Evolutionary conservation across 177 flowering plant species (phyloP).

Genomic region (Tripterygium wilfordii): DNA sequence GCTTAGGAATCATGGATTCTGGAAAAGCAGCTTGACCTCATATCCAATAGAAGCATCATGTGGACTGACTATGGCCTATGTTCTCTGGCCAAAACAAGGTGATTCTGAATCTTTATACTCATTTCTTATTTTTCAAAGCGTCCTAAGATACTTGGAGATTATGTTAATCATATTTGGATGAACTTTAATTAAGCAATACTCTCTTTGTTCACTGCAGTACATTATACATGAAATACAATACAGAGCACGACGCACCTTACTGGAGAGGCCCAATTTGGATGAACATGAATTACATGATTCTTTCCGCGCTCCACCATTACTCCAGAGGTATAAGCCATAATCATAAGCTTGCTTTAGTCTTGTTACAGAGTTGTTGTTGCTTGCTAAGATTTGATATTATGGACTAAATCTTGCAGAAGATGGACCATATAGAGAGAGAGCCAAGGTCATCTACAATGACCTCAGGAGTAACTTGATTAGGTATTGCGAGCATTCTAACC

Average conservation of each 20-base stretch:
- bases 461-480: constrained; percentile 76
- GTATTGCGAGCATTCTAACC: too few species aligned
- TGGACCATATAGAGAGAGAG: constrained; percentile 69
- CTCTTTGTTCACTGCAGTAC: constrained; percentile 44
- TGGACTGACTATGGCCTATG: constrained; percentile 90
- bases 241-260: constrained; percentile 94
- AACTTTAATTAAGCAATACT: too few species aligned
- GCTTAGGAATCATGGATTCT: constrained; percentile 69
- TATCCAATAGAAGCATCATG: constrained; percentile 69
- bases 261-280: constrained; percentile 99
- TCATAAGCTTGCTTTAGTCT: too few species aligned
- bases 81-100: constrained; percentile 93
- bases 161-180: too few species aligned
- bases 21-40: constrained; percentile 82
- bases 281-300: constrained; percentile 94
- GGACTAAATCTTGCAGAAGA: constrained; percentile 38
- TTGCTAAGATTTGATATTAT: too few species aligned
- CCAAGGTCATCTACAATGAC: constrained; percentile 53
- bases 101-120: too few species aligned
- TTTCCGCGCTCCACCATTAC: constrained; percentile 83
- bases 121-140: too few species aligned
- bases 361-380: too few species aligned
- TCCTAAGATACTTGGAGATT: too few species aligned
- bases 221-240: constrained; percentile 91
- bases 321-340: constrained; percentile 52